Percentiles rank a stretch among this genome's conserved stretches.
Conservation (phyloP, 345 rosid species). For the Acer negundo region DNA sequence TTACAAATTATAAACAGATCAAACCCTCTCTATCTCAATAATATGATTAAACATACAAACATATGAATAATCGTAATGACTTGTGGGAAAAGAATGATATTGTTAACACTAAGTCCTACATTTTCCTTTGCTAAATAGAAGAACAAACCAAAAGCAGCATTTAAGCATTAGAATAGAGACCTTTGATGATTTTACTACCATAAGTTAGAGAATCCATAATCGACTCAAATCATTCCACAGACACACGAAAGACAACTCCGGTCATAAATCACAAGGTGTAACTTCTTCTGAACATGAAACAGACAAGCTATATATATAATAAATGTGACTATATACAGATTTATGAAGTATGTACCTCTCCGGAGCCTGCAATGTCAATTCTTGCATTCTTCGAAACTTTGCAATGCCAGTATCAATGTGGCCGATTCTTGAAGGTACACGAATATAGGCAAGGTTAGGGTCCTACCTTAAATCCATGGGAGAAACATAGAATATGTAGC, state of each 20-base stretch:
- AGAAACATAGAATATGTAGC: neutral
- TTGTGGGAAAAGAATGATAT: too few species aligned
- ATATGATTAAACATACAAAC: too few species aligned
- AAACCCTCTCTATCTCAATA: neutral
- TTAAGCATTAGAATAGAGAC: neutral
- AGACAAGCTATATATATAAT: neutral
- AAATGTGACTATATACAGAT: neutral
- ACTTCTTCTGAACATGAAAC: neutral
- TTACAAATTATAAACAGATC: neutral
- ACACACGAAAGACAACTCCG: too few species aligned
- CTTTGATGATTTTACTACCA: too few species aligned
- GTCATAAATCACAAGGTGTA: neutral
- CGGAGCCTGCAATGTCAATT: neutral
- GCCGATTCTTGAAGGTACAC: neutral
- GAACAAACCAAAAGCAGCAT: neutral
- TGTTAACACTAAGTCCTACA: too few species aligned
- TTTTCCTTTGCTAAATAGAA: neutral
- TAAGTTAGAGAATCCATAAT: too few species aligned
- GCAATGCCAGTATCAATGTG: neutral
- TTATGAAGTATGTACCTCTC: conserved; percentile 1
- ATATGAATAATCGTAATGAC: too few species aligned
- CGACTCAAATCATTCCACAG: too few species aligned
- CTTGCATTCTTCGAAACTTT: neutral
- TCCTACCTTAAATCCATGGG: neutral
- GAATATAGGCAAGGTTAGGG: neutral